Base-by-base conservation (phyloP, 2,329 filamentous ascomycete genomes). In the Colletotrichum karsti region DNA sequence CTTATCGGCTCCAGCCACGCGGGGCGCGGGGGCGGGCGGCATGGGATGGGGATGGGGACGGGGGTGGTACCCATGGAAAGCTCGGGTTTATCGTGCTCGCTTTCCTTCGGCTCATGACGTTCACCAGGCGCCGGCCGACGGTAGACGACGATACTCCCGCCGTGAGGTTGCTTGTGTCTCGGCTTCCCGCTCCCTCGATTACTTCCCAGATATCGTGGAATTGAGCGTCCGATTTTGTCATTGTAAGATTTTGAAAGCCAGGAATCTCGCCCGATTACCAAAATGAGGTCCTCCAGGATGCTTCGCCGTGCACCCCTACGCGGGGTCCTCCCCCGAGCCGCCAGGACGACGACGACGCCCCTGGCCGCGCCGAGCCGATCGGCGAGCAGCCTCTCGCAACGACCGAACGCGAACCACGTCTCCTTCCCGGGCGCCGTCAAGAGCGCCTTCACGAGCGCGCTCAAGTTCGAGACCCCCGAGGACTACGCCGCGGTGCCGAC, bases 401-500 rank as follows among this genome's bases (percentile, higher is more conserved):
- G 83, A 12, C 87, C 85, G 9, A 84, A 88, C 65, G 84, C 87
- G 1, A 82, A 83, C 55, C 84, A 84, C 72, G 86, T 90, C 20
- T 87, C 87, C n/a, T 99, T 99, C 73, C 96, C 96, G 0, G 96
- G 96, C n/a, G 96, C 96, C 1, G 85, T 98, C 57, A 95, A 98
- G 79, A 97, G 94, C 78, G 93, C 93, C 70, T 99, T 99, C 80
- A 97, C 93, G 5, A 91, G 88, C 71, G 85, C 86, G 0, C 91
- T 98, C 79, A 84, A 87, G 42, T 98, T 97, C 80, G 88, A 93
- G 62, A 88, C 89, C 55, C 93, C 95, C 1, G 87, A 90, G 42
- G 88, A 90, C 58, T 88, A 91, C 73, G 85, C 90, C 35, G 91
- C 94, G 5, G 92, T 99, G 76, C 90, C 95, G 26, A 98, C 96